Evolutionary conservation across 305 asterid species (phyloP).

Genomic region (Rubia tinctorum): DNA sequence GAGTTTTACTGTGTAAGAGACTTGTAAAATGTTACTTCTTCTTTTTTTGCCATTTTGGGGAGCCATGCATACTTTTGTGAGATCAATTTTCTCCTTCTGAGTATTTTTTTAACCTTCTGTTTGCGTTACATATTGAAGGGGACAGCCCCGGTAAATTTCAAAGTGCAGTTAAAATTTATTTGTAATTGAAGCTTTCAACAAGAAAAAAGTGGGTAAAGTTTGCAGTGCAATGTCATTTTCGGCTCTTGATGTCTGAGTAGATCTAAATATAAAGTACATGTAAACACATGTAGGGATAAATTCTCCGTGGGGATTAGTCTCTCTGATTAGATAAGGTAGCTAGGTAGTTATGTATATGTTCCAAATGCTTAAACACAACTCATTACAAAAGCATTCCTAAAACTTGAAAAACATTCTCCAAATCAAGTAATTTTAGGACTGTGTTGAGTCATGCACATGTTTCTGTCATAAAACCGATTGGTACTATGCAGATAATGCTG

Average conservation of each 20-base stretch:
- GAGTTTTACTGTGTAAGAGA: slow-evolving; percentile 3
- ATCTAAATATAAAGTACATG: slow-evolving; percentile 20
- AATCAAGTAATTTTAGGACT: no score
- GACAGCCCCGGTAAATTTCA: slow-evolving; percentile 16
- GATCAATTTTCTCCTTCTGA: background rate
- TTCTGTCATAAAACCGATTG: no score
- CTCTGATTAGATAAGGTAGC: background rate
- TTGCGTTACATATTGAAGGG: background rate
- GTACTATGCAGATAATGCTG: no score
- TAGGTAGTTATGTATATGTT: background rate
- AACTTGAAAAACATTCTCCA: no score
- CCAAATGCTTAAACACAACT: background rate
- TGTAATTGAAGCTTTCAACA: background rate
- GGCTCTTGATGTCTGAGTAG: slow-evolving; percentile 37
- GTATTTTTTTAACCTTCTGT: background rate
- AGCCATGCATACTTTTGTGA: background rate
- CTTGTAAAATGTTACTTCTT: slow-evolving; percentile 2
- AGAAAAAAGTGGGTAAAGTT: slow-evolving; percentile 14
- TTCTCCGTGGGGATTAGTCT: slow-evolving; percentile 47
- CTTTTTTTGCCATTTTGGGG: background rate
- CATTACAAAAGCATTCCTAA: no score
- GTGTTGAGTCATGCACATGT: no score
- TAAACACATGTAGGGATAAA: slow-evolving; percentile 14
- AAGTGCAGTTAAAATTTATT: slow-evolving; percentile 7
- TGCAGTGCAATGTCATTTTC: slow-evolving; percentile 76